Conservation (phyloP, 257 asterid species). For the Plectranthus barbatus region DNA sequence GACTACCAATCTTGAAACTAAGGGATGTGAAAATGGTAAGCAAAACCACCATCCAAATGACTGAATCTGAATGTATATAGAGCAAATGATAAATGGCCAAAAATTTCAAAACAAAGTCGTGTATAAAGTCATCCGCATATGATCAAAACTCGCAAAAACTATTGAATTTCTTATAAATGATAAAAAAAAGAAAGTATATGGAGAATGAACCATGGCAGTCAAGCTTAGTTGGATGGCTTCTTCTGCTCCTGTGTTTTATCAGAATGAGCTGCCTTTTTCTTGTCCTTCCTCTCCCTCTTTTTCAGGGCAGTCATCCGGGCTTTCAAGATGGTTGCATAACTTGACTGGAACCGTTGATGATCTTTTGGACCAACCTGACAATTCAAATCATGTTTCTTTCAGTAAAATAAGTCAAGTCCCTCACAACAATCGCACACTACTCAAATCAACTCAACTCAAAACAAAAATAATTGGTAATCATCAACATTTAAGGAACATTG, state of each 20-base stretch:
- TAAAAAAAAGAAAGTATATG: neutral
- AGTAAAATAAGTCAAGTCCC: neutral
- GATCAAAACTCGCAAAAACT: conserved; percentile 10
- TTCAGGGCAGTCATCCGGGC: conserved; percentile 86
- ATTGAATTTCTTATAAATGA: conserved; percentile 1
- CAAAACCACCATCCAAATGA: neutral
- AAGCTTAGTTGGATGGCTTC: conserved; percentile 25
- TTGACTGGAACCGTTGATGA: conserved; percentile 80
- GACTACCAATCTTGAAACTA: too few species aligned
- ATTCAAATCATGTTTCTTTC: conserved; percentile 10
- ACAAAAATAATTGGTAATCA: neutral
- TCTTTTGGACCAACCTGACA: conserved; percentile 80
- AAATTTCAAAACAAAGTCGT: neutral
- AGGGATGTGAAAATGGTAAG: neutral
- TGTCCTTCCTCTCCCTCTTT: conserved; percentile 93
- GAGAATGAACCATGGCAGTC: neutral
- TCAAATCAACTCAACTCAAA: neutral
- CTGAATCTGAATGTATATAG: neutral
- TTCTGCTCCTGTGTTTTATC: conserved; percentile 52
- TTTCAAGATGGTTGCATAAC: conserved; percentile 81
- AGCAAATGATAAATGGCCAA: too few species aligned
- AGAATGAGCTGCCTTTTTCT: conserved; percentile 57
- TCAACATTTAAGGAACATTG: neutral
- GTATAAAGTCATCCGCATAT: neutral
- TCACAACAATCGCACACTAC: neutral